phyloP scores from a whole-genome alignment of 192 early-diverging fungal genomes.

The Lunasporangiospora selenospora region DNA sequence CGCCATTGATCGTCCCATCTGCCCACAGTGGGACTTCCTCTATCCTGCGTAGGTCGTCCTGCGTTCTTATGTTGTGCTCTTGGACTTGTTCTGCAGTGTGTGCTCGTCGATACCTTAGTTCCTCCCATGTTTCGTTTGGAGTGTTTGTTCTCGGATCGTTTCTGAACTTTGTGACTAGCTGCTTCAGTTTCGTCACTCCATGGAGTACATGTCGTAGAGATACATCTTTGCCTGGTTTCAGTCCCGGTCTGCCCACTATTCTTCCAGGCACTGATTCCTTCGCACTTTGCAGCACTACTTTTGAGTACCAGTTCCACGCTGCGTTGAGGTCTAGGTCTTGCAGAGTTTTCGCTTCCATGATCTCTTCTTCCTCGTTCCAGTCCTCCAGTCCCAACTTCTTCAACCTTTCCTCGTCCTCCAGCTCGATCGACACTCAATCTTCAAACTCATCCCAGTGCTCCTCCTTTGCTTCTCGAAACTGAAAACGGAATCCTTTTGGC shows the following conservation, averaged over 20 bases:
- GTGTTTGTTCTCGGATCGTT: not conserved
- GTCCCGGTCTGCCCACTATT: not conserved
- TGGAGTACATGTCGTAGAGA: not conserved
- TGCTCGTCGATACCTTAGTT: too few relatives aligned
- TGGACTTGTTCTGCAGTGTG: too few relatives aligned
- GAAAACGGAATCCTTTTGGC: not conserved
- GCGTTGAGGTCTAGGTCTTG: not conserved
- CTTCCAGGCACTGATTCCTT: slow-evolving; percentile 12
- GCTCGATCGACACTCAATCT: not conserved
- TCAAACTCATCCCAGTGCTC: not conserved
- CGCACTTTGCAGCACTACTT: not conserved
- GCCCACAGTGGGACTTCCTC: too few relatives aligned
- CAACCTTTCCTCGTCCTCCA: too few relatives aligned
- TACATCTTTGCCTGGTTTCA: slow-evolving; percentile 3
- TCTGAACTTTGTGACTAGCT: not conserved
- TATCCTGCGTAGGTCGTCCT: too few relatives aligned
- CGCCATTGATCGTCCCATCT: not conserved
- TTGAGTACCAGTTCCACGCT: slow-evolving; percentile 2
- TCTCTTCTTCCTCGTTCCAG: not conserved
- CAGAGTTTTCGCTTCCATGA: not conserved
- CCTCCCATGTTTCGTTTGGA: not conserved
- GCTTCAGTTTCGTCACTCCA: not conserved
- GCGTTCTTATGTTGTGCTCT: too few relatives aligned
- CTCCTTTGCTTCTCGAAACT: not conserved
- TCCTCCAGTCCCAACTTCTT: not conserved